Percentiles rank a stretch among this genome's conserved stretches.
These are phyloP conservation scores for Malus hybrid DNA, from an alignment of 331 rosid genomes.

Conservation along the genomic window DNA sequence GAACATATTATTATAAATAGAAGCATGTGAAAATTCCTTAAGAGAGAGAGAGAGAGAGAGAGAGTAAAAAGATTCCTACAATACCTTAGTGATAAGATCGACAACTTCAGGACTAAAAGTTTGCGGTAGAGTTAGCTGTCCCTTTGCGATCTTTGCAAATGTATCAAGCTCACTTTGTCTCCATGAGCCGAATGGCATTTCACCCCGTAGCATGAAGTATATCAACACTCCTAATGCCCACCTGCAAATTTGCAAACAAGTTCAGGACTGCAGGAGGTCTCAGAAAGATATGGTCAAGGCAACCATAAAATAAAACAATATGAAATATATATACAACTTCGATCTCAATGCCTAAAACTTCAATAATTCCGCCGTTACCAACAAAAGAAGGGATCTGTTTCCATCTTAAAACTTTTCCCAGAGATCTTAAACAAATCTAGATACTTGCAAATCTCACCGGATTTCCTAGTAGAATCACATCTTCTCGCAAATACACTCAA, in stretches of 20 bases:
- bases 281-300: background rate
- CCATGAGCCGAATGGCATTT: slow-evolving; percentile 96
- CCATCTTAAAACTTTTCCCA: background rate
- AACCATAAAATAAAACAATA: background rate
- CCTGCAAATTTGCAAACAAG: slow-evolving; percentile 40
- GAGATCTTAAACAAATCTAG: background rate
- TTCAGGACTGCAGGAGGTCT: background rate
- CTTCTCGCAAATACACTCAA: background rate
- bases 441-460: background rate
- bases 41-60: background rate
- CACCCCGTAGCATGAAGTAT: slow-evolving; percentile 75
- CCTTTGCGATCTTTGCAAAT: slow-evolving; percentile 76
- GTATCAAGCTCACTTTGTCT: slow-evolving; percentile 86
- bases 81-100: slow-evolving; percentile 88
- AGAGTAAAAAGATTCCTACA: slow-evolving; percentile 4
- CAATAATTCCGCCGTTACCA: background rate
- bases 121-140: slow-evolving; percentile 65
- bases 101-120: slow-evolving; percentile 70
- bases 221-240: slow-evolving; percentile 92
- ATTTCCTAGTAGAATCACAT: background rate
- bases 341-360: background rate
- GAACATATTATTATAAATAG: slow-evolving; percentile 22
- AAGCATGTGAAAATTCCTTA: slow-evolving; percentile 15
- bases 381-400: background rate
- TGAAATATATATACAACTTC: background rate